Percentiles rank a stretch among this genome's conserved stretches.
phyloP scores from a whole-genome alignment of 345 rosid species.

The Eucalyptus dawsonii region DNA sequence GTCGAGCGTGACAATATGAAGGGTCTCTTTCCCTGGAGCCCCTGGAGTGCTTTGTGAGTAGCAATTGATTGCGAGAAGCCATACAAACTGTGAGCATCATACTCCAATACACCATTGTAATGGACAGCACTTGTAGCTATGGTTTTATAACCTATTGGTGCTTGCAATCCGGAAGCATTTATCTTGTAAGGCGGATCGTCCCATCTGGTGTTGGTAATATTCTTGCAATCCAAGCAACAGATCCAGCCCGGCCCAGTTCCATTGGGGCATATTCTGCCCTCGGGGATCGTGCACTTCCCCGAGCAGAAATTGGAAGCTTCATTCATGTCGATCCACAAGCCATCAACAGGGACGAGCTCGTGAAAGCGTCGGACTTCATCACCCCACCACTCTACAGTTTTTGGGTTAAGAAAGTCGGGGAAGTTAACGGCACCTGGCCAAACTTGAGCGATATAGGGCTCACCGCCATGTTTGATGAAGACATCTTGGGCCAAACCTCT shows the following conservation, averaged over 20 bases:
- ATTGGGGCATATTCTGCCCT: conserved; percentile 54
- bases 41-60: conserved; percentile 74
- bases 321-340: conserved; percentile 97
- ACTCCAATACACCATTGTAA: conserved; percentile 80
- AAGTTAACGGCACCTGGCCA: conserved; percentile 98
- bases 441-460: conserved; percentile 87
- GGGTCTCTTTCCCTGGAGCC: conserved; percentile 77
- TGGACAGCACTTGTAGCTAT: conserved; percentile 94
- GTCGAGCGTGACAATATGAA: conserved; percentile 83
- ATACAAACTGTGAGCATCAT: conserved; percentile 86
- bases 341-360: conserved; percentile 79
- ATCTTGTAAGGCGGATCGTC: conserved; percentile 97
- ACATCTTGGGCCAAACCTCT: conserved; percentile 77
- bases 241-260: conserved; percentile 91
- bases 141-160: conserved; percentile 79
- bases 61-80: conserved; percentile 90
- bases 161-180: conserved; percentile 68
- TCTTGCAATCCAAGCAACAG: conserved; percentile 98
- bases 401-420: conserved; percentile 96
- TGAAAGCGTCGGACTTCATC: conserved; percentile 86
- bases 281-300: conserved; percentile 62
- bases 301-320: conserved; percentile 90
- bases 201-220: conserved; percentile 77
- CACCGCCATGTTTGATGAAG: conserved; percentile 80
- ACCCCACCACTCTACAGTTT: conserved; percentile 87